Percentiles rank a stretch among this genome's conserved stretches.
These are phyloP conservation scores for Volvariella surrecta DNA, from an alignment of 1,284 basidiomycete genomes.

Conservation along the genomic window DNA sequence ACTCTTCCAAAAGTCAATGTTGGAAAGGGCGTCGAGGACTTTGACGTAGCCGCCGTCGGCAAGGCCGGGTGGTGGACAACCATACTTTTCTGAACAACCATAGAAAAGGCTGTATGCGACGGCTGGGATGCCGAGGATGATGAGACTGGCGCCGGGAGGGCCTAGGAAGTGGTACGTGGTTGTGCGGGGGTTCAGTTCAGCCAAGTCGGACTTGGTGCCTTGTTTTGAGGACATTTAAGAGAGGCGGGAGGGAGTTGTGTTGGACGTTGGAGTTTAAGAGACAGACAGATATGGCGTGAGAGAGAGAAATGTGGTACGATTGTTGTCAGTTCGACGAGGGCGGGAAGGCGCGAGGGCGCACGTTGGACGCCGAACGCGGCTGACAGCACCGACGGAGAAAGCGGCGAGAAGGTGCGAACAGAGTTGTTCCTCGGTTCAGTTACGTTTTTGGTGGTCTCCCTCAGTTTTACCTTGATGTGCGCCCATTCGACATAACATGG, in stretches of 20 bases:
- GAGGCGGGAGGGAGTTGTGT: not conserved
- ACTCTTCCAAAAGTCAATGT: conserved; percentile 52
- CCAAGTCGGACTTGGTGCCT: conserved; percentile 3
- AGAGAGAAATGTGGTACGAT: not conserved
- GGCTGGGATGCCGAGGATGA: conserved; percentile 69
- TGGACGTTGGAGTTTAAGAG: no score
- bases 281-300: not conserved
- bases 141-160: conserved; percentile 68
- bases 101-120: conserved; percentile 79
- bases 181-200: conserved; percentile 55
- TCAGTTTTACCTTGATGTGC: no score
- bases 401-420: no score
- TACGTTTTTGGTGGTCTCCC: no score
- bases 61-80: conserved; percentile 56
- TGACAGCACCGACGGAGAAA: no score
- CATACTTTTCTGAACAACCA: conserved; percentile 76
- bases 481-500: not conserved
- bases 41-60: conserved; percentile 23
- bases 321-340: no score
- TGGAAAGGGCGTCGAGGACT: conserved; percentile 38
- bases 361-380: no score
- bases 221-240: conserved; percentile 8
- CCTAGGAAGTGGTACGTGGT: conserved; percentile 82
- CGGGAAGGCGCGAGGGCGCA: no score
- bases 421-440: no score